Evolutionary conservation across 768 basidiomycete species (phyloP).

Genomic region (Aureoboletus auriporus): DNA sequence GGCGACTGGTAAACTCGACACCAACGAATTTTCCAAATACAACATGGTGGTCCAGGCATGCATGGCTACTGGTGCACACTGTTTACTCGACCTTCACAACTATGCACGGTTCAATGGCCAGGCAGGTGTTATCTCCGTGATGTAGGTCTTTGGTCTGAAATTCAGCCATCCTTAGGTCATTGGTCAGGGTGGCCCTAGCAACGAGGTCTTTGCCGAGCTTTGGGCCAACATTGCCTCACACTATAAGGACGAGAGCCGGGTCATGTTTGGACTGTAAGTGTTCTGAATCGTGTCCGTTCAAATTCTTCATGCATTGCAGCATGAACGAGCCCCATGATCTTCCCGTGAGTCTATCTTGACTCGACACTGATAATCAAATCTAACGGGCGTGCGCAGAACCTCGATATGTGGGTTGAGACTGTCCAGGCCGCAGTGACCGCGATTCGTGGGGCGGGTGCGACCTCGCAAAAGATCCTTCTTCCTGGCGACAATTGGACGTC

Average conservation of each 20-base stretch:
- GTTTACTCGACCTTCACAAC: conserved; percentile 58
- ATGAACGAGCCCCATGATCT: conserved; percentile 68
- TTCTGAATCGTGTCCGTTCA: not conserved
- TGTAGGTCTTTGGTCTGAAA: not conserved
- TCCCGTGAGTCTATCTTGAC: conserved; percentile 23
- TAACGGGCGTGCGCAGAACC: conserved; percentile 20
- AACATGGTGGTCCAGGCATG: conserved; percentile 42
- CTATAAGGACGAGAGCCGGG: conserved; percentile 37
- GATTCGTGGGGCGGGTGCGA: conserved; percentile 50
- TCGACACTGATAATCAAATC: not conserved
- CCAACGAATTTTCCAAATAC: conserved; percentile 44
- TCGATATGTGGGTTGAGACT: conserved; percentile 44
- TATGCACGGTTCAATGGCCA: conserved; percentile 53
- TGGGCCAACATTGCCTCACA: conserved; percentile 52
- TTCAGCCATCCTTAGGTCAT: conserved; percentile 37
- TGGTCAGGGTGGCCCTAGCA: conserved; percentile 58
- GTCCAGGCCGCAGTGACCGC: conserved; percentile 60
- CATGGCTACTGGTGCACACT: conserved; percentile 46
- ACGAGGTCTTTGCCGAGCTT: conserved; percentile 48
- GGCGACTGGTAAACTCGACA: conserved; percentile 37
- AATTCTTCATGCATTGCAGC: conserved; percentile 20
- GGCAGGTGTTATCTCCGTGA: conserved; percentile 19
- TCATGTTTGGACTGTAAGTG: conserved; percentile 49
- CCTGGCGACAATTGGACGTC: conserved; percentile 58
- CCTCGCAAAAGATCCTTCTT: conserved; percentile 51